Conservation (phyloP, 352 stramenopile genomes). For the Pythium aphanidermatum region DNA sequence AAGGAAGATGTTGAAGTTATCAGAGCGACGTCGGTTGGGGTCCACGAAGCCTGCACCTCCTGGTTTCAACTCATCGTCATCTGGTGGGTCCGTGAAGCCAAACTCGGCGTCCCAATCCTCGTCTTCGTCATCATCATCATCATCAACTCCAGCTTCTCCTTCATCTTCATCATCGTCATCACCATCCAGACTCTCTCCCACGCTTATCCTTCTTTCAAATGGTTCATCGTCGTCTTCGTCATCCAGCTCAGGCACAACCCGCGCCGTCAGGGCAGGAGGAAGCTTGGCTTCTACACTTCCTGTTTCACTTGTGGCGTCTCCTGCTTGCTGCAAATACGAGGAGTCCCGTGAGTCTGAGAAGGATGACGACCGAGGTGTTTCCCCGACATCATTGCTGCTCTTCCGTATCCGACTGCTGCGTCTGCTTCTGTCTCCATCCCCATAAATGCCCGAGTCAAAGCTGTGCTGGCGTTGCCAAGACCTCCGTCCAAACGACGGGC, state of each 20-base stretch:
- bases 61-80: constrained; percentile 35
- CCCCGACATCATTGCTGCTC: constrained; percentile 19
- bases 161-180: constrained; percentile 1
- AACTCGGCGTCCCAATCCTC: constrained; percentile 82
- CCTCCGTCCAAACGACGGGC: constrained; percentile 9
- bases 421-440: neutral
- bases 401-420: constrained; percentile 17
- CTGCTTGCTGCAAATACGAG: too few relatives aligned
- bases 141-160: constrained; percentile 18
- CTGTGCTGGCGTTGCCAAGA: constrained; percentile 23
- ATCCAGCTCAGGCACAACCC: constrained; percentile 1
- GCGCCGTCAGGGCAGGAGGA: neutral
- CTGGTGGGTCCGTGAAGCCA: constrained; percentile 38
- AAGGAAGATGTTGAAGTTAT: constrained; percentile 84
- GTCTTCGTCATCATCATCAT: constrained; percentile 20
- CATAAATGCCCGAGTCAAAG: constrained; percentile 6
- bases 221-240: constrained; percentile 16
- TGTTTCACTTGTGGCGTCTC: too few relatives aligned
- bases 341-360: constrained; percentile 10
- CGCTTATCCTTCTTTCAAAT: neutral
- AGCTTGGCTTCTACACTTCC: neutral
- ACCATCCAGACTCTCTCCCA: too few relatives aligned
- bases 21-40: constrained; percentile 41
- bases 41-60: constrained; percentile 39
- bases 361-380: constrained; percentile 7